A percentile compares a stretch with the other conserved stretches of the same genome.
These are phyloP conservation scores for Syncephalastrum sp. DNA, from an alignment of 371 early-diverging fungal species.

Conservation along the genomic window DNA sequence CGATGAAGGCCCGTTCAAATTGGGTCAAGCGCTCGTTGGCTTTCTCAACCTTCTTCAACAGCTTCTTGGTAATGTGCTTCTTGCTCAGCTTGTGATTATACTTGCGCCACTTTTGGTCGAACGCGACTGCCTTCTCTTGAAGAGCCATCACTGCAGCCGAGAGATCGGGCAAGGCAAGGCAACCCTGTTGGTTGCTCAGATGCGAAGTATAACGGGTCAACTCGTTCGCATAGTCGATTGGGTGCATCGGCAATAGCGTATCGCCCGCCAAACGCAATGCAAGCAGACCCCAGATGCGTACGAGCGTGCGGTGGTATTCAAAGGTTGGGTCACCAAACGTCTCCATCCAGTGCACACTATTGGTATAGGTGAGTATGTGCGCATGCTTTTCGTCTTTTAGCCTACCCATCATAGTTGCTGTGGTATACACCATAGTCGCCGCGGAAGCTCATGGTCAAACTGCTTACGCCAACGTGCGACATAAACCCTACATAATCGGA, in stretches of 20 bases:
- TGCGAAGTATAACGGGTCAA: conserved; percentile 12
- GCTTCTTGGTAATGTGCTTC: conserved; percentile 9
- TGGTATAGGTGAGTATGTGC: not conserved
- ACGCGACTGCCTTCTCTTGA: not conserved
- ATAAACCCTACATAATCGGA: conserved; percentile 53
- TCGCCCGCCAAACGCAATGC: conserved; percentile 34
- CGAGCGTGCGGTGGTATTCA: conserved; percentile 44
- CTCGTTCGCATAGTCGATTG: conserved; percentile 32
- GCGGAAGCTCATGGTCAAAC: conserved; percentile 41
- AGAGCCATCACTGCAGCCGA: conserved; percentile 8
- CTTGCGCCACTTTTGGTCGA: conserved; percentile 13
- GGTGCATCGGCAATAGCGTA: conserved; percentile 28
- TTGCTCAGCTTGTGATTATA: conserved; percentile 10
- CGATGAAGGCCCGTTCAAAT: conserved; percentile 52
- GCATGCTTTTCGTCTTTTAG: conserved; percentile 24
- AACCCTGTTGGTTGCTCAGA: conserved; percentile 7
- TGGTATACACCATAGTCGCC: conserved; percentile 48
- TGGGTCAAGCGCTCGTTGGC: conserved; percentile 39
- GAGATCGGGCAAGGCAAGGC: conserved; percentile 10
- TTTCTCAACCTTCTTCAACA: conserved; percentile 13
- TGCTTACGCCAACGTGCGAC: conserved; percentile 52
- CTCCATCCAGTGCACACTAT: conserved; percentile 44
- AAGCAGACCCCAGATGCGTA: conserved; percentile 41
- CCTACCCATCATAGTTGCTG: conserved; percentile 60
- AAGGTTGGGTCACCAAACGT: conserved; percentile 52